phyloP scores from a whole-genome alignment of 2,329 filamentous ascomycete species.

The Trichoderma sp. region DNA sequence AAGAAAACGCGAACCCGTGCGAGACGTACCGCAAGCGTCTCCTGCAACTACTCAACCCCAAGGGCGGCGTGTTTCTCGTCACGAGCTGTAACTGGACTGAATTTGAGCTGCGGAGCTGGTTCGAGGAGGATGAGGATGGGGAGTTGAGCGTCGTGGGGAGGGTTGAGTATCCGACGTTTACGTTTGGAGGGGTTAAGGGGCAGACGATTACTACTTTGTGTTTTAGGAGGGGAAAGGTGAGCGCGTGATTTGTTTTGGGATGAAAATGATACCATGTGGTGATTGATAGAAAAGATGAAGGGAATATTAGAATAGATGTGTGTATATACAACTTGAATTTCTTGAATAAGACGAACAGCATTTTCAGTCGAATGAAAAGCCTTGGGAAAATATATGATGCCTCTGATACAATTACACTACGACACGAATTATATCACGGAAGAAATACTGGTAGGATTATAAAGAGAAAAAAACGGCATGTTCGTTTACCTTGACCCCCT shows the following conservation, averaged over 20 bases:
- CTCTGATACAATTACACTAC: background rate
- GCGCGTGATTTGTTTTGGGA: background rate
- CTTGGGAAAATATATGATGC: background rate
- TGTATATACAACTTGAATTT: background rate
- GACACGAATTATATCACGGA: background rate
- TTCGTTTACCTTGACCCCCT: background rate
- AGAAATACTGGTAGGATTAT: background rate
- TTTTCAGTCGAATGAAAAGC: background rate
- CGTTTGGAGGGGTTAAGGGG: constrained; percentile 84
- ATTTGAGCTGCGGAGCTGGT: constrained; percentile 79
- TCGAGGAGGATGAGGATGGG: constrained; percentile 52
- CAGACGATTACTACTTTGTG: constrained; percentile 87
- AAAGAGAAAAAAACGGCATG: background rate
- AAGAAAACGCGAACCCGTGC: constrained; percentile 55
- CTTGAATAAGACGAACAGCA: background rate
- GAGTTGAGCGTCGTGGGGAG: constrained; percentile 63
- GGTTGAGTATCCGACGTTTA: constrained; percentile 82
- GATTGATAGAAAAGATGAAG: background rate
- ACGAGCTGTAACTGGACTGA: constrained; percentile 99
- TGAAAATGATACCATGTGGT: background rate
- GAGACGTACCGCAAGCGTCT: constrained; percentile 75
- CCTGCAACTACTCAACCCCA: constrained; percentile 62
- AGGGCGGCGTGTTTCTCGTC: constrained; percentile 73
- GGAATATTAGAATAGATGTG: background rate
- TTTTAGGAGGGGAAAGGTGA: constrained; percentile 50